Conservation (phyloP, 352 stramenopile genomes). For the Globisporangium carolinianum region DNA sequence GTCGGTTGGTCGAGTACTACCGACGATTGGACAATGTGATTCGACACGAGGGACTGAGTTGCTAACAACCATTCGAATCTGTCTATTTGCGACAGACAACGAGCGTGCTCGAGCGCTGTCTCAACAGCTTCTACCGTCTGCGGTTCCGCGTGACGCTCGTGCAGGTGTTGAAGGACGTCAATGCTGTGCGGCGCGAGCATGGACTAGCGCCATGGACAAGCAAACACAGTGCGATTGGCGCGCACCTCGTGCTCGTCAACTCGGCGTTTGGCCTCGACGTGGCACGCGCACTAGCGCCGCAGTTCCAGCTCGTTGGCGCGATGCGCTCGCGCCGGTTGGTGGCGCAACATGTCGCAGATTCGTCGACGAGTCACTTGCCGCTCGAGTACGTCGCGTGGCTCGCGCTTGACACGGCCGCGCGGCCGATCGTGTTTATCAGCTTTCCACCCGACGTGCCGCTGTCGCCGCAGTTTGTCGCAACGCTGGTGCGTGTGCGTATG, state of each 20-base stretch:
- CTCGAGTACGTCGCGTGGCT: constrained; percentile 32
- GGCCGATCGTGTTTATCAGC: constrained; percentile 51
- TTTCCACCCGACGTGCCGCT: constrained; percentile 43
- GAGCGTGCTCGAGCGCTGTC: constrained; percentile 69
- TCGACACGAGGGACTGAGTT: no score
- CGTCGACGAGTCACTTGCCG: constrained; percentile 17
- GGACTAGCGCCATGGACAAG: constrained; percentile 37
- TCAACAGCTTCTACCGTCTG: constrained; percentile 73
- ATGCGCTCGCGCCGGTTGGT: constrained; percentile 25
- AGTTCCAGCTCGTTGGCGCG: constrained; percentile 73
- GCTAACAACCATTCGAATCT: not conserved
- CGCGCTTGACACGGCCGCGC: constrained; percentile 17
- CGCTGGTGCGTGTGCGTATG: constrained; percentile 24
- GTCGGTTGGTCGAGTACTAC: no score
- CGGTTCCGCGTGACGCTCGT: constrained; percentile 64
- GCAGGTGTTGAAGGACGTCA: constrained; percentile 57
- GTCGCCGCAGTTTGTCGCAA: constrained; percentile 43
- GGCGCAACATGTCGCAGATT: not conserved
- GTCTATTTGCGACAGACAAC: constrained; percentile 27
- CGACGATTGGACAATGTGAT: no score
- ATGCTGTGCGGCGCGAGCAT: constrained; percentile 42
- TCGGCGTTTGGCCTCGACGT: constrained; percentile 82
- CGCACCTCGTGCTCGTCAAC: constrained; percentile 71
- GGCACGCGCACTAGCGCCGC: constrained; percentile 57
- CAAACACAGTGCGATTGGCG: constrained; percentile 49